Evolutionary conservation across 2,329 filamentous ascomycete species (phyloP).

Genomic region (Colletotrichum tanaceti): DNA sequence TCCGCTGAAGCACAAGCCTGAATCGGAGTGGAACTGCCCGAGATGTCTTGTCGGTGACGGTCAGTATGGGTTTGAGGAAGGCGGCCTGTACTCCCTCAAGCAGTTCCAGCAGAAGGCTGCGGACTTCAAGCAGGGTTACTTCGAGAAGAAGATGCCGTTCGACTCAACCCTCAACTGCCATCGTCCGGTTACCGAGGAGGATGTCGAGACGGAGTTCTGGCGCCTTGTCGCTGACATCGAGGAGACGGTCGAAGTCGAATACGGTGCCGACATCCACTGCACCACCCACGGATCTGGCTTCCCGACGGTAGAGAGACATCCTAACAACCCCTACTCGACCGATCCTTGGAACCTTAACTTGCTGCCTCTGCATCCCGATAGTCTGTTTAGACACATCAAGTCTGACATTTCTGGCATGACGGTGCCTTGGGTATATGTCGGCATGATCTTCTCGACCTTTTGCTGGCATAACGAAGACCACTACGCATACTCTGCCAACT

Average conservation of each 20-base stretch:
- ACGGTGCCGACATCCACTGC: slow-evolving; percentile 97
- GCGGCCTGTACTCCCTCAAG: slow-evolving; percentile 91
- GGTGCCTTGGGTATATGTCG: slow-evolving; percentile 98
- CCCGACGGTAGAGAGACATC: slow-evolving; percentile 91
- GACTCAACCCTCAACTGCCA: slow-evolving; percentile 86
- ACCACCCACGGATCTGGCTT: slow-evolving; percentile 98
- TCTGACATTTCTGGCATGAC: slow-evolving; percentile 99
- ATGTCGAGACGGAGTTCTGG: slow-evolving; percentile 98
- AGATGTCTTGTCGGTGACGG: slow-evolving; percentile 95
- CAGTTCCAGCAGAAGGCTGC: slow-evolving; percentile 97
- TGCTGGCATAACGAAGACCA: slow-evolving; percentile 99
- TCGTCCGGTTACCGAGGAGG: slow-evolving; percentile 88
- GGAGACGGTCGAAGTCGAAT: slow-evolving; percentile 97
- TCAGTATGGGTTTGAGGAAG: slow-evolving; percentile 97
- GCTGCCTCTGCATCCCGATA: slow-evolving; percentile 89
- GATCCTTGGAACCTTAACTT: slow-evolving; percentile 98
- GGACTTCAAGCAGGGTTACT: slow-evolving; percentile 94
- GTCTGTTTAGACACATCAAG: slow-evolving; percentile 96
- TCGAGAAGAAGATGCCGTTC: slow-evolving; percentile 88
- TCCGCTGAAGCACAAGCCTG: slow-evolving; percentile 79
- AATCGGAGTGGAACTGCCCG: slow-evolving; percentile 95
- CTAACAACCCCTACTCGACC: slow-evolving; percentile 84
- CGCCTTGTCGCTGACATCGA: slow-evolving; percentile 91
- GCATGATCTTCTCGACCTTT: slow-evolving; percentile 99
- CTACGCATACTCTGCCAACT: slow-evolving; percentile 97